phyloP scores from a whole-genome alignment of 495 filamentous ascomycete genomes.

The Aspergillus olivimuriae region DNA sequence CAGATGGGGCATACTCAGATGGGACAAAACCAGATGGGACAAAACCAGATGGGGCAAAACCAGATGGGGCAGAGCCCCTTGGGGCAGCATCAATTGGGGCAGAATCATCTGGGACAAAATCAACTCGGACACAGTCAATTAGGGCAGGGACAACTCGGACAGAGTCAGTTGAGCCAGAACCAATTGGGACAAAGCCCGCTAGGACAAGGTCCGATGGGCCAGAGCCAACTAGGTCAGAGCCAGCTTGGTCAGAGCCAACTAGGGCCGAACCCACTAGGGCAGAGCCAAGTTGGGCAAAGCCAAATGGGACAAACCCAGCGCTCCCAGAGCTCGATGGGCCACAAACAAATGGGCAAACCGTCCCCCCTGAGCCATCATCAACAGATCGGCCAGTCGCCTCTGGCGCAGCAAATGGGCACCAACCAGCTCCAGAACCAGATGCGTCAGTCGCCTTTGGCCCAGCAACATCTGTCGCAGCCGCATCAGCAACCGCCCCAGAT shows the following conservation, averaged over 20 bases:
- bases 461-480: not conserved
- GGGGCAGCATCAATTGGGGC: no score
- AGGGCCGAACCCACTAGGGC: not conserved
- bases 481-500: not conserved
- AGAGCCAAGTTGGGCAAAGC: no score
- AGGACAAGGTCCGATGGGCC: not conserved
- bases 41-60: no score
- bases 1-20: no score
- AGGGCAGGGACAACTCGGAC: not conserved
- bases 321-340: not conserved
- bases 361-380: not conserved
- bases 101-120: no score
- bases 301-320: no score
- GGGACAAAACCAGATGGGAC: no score
- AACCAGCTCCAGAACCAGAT: not conserved
- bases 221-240: no score
- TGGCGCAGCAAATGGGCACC: not conserved
- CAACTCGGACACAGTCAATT: no score
- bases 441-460: not conserved
- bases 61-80: no score
- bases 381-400: not conserved
- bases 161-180: not conserved
- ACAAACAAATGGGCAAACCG: not conserved
- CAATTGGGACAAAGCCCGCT: no score
- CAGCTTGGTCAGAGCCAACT: no score